These are phyloP conservation scores for Pleomassaria siparia DNA, from an alignment of 2,329 filamentous ascomycete genomes.

Conservation along the genomic window DNA sequence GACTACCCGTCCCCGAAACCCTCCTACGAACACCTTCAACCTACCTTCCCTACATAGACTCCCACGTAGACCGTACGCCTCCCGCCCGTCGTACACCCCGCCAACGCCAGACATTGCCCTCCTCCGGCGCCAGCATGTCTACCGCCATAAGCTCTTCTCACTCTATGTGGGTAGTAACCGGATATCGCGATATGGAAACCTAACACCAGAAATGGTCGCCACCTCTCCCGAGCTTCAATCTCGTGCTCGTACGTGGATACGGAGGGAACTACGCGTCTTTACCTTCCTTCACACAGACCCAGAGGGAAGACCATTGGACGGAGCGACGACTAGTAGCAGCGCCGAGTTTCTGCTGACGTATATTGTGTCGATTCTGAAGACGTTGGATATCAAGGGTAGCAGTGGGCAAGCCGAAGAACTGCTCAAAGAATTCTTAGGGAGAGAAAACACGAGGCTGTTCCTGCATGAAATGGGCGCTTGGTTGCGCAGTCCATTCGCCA, in stretches of 20 bases:
- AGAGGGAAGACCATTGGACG: constrained; percentile 19
- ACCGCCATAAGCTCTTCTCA: constrained; percentile 71
- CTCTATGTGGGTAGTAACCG: constrained; percentile 81
- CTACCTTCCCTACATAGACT: constrained; percentile 14
- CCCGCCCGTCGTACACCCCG: constrained; percentile 23
- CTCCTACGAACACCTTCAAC: constrained; percentile 1
- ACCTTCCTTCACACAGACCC: constrained; percentile 61
- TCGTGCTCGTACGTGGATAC: constrained; percentile 77
- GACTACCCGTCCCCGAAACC: constrained; percentile 19
- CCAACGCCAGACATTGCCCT: constrained; percentile 50
- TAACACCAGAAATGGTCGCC: constrained; percentile 68
- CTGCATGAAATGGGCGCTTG: constrained; percentile 83
- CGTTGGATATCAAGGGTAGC: constrained; percentile 77
- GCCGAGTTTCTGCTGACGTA: constrained; percentile 86
- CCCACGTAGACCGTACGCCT: constrained; percentile 17
- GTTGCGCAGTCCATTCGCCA: constrained; percentile 76
- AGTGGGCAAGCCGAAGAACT: constrained; percentile 78
- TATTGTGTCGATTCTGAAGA: constrained; percentile 79
- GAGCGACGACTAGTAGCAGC: constrained; percentile 58
- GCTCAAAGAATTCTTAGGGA: constrained; percentile 75
- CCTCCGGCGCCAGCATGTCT: constrained; percentile 68
- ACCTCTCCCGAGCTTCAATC: constrained; percentile 68
- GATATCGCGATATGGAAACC: constrained; percentile 72
- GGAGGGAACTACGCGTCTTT: constrained; percentile 83
- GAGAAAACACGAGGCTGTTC: constrained; percentile 72